A percentile compares a stretch with the other conserved stretches of the same genome.
Conservation (phyloP, 192 early-diverging fungal species). For the Coemansia sp. region DNA sequence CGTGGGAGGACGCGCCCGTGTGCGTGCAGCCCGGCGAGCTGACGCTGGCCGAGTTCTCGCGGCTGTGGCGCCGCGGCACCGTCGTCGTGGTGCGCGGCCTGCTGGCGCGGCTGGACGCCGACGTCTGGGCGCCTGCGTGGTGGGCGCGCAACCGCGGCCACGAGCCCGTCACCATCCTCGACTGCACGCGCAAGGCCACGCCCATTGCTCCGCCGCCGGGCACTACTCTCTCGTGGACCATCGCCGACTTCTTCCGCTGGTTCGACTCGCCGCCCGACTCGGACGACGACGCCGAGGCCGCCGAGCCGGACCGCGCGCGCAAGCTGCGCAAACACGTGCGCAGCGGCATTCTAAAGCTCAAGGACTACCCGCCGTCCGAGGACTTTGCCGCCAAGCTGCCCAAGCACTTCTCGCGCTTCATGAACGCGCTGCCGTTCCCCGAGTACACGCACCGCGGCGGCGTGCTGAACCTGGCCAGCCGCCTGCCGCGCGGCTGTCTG, state of each 20-base stretch:
- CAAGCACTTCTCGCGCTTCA: slow-evolving; percentile 54
- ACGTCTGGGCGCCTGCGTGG: slow-evolving; percentile 34
- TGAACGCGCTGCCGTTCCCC: slow-evolving; percentile 56
- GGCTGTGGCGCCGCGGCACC: slow-evolving; percentile 23
- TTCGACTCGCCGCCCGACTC: slow-evolving; percentile 31
- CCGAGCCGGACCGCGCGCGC: slow-evolving; percentile 24
- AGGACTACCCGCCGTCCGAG: slow-evolving; percentile 66
- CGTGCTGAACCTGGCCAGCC: slow-evolving; percentile 57
- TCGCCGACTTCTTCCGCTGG: slow-evolving; percentile 49
- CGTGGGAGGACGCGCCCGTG: slow-evolving; percentile 31
- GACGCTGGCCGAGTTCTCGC: slow-evolving; percentile 30
- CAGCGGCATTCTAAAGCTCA: slow-evolving; percentile 47
- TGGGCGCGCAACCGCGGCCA: slow-evolving; percentile 35
- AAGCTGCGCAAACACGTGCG: background rate
- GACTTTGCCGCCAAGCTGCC: slow-evolving; percentile 59
- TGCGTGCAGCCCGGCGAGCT: slow-evolving; percentile 27
- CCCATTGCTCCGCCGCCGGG: slow-evolving; percentile 12
- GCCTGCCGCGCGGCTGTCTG: slow-evolving; percentile 54
- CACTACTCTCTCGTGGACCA: slow-evolving; percentile 21
- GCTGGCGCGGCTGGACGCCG: slow-evolving; percentile 7
- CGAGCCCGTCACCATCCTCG: slow-evolving; percentile 53
- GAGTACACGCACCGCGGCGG: slow-evolving; percentile 58
- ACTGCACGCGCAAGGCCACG: slow-evolving; percentile 39
- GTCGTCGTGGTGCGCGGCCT: slow-evolving; percentile 37
- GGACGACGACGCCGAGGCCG: slow-evolving; percentile 10